Base-by-base conservation (phyloP, 768 basidiomycete genomes). In the Chiua virens region DNA sequence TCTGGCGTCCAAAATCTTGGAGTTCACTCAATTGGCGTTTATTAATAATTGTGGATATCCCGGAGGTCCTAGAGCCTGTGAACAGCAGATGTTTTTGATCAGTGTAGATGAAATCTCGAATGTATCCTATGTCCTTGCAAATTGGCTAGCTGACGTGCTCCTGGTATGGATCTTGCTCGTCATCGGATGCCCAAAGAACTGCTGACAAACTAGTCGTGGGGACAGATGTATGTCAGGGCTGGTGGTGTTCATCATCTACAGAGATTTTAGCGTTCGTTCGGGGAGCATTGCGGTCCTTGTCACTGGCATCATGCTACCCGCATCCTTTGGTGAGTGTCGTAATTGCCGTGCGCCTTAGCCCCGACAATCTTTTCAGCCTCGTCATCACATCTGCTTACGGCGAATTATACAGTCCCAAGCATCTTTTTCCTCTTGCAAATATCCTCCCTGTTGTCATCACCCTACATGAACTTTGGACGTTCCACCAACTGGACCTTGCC, bases 181-280 rank as follows among this genome's bases (percentile, higher is more conserved):
- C 28, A 0, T 13, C 18, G 28, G 18, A n/a, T 27, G 22, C 27
- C 20, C 35, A n/a, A 18, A 45, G 22, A 37, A 8, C 13, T 25
- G 28, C 39, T 45, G 20, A 50, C 15, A 13, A 14, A 18, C 13
- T 36, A 18, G 28, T 44, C 14, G 2, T 21, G 4, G 48, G 14
- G n/a, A n/a, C n/a, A n/a, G n/a, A n/a, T n/a, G n/a, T n/a, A n/a
- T n/a, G n/a, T 36, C 21, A 67, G 65, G 57, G 64, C 27, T 67
- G 66, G 66, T 65, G 66, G 20, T 67, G 64, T 50, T 59, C 20
- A 60, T 65, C 27, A 69, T 67, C 41, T 69, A 53, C 21, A 56
- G 50, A 30, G 55, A 67, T 47, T 55, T 62, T 2, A 56, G 52
- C 0, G 22, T 13, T 36, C 23, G 44, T 27, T 60, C 50, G 8